phyloP scores from a whole-genome alignment of 257 asterid genomes.

The Eustoma russellianum region DNA sequence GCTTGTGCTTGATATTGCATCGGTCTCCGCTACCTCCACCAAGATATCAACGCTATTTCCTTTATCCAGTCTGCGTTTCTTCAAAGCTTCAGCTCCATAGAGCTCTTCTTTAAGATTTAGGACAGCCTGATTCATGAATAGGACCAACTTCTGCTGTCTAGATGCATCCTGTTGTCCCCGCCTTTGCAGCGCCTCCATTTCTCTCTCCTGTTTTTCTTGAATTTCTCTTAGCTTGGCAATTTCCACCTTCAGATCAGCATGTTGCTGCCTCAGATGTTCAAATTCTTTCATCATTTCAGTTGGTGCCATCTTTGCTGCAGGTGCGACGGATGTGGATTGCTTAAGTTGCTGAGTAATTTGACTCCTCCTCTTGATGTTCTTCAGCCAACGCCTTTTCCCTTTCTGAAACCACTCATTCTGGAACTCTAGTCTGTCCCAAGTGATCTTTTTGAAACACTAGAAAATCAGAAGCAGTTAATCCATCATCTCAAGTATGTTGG shows the following conservation, averaged over 20 bases:
- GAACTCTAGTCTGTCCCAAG: constrained; percentile 46
- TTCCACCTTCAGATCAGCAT: constrained; percentile 14
- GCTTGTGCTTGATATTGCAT: background rate
- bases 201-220: constrained; percentile 16
- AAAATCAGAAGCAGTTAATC: background rate
- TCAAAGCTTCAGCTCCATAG: background rate
- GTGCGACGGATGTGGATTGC: constrained; percentile 1
- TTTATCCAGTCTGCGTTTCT: background rate
- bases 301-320: background rate
- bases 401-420: constrained; percentile 36
- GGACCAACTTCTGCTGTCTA: constrained; percentile 11
- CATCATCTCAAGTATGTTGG: background rate
- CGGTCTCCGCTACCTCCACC: background rate
- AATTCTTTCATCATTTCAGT: constrained; percentile 17
- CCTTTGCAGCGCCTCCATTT: constrained; percentile 13
- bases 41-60: background rate
- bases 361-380: constrained; percentile 27
- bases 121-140: constrained; percentile 8
- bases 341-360: constrained; percentile 2
- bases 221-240: constrained; percentile 17
- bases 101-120: constrained; percentile 2
- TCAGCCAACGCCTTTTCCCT: constrained; percentile 36
- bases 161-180: constrained; percentile 4
- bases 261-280: constrained; percentile 16
- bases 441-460: constrained; percentile 41